Percentiles rank a stretch among this genome's conserved stretches.
phyloP scores from a whole-genome alignment of 2,329 filamentous ascomycete species.

The Fusarium sp. region DNA sequence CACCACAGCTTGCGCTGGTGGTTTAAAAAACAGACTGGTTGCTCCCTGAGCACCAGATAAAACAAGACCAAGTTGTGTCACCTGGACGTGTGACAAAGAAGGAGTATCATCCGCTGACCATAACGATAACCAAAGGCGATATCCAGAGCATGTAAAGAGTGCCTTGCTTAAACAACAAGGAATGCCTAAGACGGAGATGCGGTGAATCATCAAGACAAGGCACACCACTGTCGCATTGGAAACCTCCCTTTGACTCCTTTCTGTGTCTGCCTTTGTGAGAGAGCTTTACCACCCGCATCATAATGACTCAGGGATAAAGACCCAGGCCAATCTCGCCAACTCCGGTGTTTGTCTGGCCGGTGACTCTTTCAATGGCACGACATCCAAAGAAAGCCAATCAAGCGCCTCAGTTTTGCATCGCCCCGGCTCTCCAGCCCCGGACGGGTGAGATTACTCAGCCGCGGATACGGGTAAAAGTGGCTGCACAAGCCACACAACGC shows the following conservation, averaged over 20 bases:
- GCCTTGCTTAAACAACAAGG: background rate
- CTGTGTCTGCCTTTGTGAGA: background rate
- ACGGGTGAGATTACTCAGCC: constrained; percentile 29
- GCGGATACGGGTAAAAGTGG: constrained; percentile 12
- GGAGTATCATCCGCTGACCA: background rate
- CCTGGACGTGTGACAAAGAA: background rate
- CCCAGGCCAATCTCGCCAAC: constrained; percentile 6
- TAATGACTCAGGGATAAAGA: constrained; percentile 20
- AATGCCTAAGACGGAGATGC: background rate
- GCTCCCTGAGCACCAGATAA: background rate
- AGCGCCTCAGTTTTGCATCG: constrained; percentile 7
- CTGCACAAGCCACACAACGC: constrained; percentile 22
- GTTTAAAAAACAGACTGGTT: background rate
- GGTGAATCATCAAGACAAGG: background rate
- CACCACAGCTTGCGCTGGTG: background rate
- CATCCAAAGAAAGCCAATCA: constrained; percentile 18
- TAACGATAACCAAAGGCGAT: background rate
- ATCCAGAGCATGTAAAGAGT: background rate
- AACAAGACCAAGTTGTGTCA: background rate
- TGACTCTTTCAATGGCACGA: constrained; percentile 22
- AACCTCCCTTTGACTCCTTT: background rate
- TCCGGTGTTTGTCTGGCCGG: constrained; percentile 13
- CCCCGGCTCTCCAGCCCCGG: background rate
- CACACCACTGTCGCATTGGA: background rate
- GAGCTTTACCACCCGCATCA: background rate